Conservation (phyloP, 1,139 yeast genomes). For the Ogataea hybrid region DNA sequence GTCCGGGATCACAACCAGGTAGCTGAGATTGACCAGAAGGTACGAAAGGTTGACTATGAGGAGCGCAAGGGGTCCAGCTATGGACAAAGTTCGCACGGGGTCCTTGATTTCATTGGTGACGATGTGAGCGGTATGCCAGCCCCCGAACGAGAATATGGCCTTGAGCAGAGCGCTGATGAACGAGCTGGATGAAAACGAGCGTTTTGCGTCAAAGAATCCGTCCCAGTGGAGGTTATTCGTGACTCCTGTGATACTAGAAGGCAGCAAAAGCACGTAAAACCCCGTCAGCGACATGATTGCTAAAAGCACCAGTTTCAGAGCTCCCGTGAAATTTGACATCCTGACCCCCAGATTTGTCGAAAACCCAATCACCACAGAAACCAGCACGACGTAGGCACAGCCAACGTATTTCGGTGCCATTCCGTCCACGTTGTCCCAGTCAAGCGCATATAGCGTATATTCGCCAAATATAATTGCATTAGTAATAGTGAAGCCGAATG, state of each 20-base stretch:
- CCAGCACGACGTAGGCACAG: too few species aligned
- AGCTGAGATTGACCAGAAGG: constrained; percentile 49
- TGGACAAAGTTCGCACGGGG: constrained; percentile 50
- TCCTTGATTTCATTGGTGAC: constrained; percentile 58
- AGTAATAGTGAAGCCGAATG: constrained; percentile 64
- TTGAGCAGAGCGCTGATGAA: constrained; percentile 52
- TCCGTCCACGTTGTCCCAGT: too few species aligned
- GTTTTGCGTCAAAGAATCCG: constrained; percentile 32
- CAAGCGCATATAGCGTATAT: too few species aligned
- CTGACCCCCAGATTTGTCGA: too few species aligned
- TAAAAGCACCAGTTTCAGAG: too few species aligned
- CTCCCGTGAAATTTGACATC: too few species aligned
- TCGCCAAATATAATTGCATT: too few species aligned
- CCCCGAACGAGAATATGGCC: constrained; percentile 54
- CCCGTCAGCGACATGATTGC: too few species aligned
- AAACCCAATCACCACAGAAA: too few species aligned
- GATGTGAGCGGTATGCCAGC: constrained; percentile 62
- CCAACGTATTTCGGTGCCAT: too few species aligned
- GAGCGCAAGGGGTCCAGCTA: constrained; percentile 57
- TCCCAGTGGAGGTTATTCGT: constrained; percentile 29
- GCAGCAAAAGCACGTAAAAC: too few species aligned
- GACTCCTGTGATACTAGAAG: constrained; percentile 34
- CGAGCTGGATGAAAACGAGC: constrained; percentile 39
- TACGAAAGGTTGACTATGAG: constrained; percentile 46
- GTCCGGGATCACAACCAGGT: constrained; percentile 52